A percentile compares a stretch with the other conserved stretches of the same genome.
phyloP scores from a whole-genome alignment of 169 alveolate genomes.

The Neospora caninum region DNA sequence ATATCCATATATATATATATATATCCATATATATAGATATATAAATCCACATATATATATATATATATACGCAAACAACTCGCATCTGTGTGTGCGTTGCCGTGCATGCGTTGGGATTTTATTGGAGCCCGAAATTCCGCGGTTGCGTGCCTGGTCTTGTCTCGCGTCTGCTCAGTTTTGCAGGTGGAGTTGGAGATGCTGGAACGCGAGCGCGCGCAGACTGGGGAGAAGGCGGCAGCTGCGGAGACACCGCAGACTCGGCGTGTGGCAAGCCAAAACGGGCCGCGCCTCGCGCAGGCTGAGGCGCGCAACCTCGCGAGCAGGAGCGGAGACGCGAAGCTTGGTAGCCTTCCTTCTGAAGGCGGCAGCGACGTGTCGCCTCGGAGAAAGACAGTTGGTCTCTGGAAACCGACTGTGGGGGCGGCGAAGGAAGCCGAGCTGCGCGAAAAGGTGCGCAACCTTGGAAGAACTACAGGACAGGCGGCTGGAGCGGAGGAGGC shows the following conservation, averaged over 20 bases:
- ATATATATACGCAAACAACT: neutral
- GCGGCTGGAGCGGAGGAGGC: too few species aligned
- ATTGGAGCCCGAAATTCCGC: too few species aligned
- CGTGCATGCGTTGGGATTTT: too few species aligned
- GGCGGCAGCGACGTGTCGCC: neutral
- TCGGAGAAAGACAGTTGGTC: neutral
- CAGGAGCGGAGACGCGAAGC: neutral
- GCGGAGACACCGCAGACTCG: neutral
- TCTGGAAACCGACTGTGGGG: neutral
- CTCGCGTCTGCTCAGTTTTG: neutral
- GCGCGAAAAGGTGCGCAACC: neutral
- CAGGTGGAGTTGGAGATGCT: constrained; percentile 30
- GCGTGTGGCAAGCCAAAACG: too few species aligned
- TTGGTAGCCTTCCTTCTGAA: neutral
- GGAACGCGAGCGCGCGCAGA: neutral
- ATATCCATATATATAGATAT: neutral
- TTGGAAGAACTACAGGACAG: too few species aligned
- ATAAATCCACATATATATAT: neutral
- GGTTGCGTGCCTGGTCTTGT: too few species aligned
- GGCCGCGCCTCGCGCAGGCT: too few species aligned
- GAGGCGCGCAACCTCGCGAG: too few species aligned
- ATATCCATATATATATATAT: neutral
- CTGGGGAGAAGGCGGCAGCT: neutral
- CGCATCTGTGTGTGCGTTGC: neutral
- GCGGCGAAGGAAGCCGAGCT: neutral